phyloP scores from a whole-genome alignment of 352 stramenopile species.

The Heterotrichella gracilis region DNA sequence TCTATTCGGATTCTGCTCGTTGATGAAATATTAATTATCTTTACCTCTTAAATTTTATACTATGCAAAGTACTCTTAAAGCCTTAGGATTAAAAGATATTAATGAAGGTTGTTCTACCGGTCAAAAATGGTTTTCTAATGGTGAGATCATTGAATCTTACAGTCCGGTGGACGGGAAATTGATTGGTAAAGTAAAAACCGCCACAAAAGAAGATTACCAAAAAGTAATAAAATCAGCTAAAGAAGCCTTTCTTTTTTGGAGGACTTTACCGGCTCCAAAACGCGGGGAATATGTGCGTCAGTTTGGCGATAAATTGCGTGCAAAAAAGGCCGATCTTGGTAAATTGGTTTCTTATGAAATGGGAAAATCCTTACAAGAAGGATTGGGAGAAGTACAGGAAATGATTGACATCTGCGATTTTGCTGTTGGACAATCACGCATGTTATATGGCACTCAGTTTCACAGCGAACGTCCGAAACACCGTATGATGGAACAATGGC shows the following conservation, averaged over 20 bases:
- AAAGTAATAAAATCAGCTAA: neutral
- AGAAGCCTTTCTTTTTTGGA: neutral
- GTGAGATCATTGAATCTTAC: neutral
- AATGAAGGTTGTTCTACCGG: neutral
- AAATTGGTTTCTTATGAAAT: constrained; percentile 56
- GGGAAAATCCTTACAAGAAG: constrained; percentile 57
- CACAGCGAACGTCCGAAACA: constrained; percentile 48
- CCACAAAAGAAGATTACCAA: neutral
- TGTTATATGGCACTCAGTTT: constrained; percentile 46
- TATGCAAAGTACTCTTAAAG: neutral
- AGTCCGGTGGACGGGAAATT: neutral
- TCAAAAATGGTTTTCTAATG: neutral
- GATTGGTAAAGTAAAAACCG: neutral
- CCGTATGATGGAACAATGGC: constrained; percentile 64
- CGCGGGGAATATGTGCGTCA: constrained; percentile 56
- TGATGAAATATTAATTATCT: too few relatives aligned
- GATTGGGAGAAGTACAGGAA: constrained; percentile 56
- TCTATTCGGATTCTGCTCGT: too few relatives aligned
- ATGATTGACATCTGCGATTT: constrained; percentile 67
- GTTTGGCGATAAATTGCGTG: constrained; percentile 46
- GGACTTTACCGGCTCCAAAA: constrained; percentile 32
- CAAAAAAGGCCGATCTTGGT: constrained; percentile 46
- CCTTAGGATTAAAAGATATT: neutral
- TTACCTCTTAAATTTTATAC: too few relatives aligned
- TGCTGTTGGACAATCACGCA: constrained; percentile 47